phyloP scores from a whole-genome alignment of 1,139 yeast species.

The Entelexis sorbosivorans region DNA sequence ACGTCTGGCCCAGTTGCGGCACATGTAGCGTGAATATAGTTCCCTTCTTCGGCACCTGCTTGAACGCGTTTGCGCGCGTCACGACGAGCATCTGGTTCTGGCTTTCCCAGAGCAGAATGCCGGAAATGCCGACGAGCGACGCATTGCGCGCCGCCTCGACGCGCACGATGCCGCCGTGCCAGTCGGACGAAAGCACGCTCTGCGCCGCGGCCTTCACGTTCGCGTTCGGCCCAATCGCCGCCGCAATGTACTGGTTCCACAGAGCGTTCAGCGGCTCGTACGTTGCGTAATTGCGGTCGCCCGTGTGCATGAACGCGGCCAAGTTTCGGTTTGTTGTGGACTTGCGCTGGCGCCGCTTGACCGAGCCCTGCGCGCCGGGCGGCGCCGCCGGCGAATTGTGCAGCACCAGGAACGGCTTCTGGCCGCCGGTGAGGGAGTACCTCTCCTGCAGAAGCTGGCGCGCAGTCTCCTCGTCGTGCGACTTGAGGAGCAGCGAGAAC shows the following conservation, averaged over 20 bases:
- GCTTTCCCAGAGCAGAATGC: conserved; percentile 82
- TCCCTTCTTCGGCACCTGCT: conserved; percentile 50
- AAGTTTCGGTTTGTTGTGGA: neutral
- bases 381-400: conserved; percentile 11
- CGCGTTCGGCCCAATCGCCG: conserved; percentile 33
- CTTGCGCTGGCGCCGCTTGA: conserved; percentile 1
- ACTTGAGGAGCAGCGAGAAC: conserved; percentile 42
- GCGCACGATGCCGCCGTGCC: conserved; percentile 59
- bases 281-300: conserved; percentile 36
- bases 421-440: conserved; percentile 47
- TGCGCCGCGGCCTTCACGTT: conserved; percentile 22
- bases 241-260: conserved; percentile 54
- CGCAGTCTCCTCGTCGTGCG: conserved; percentile 36
- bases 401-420: conserved; percentile 46
- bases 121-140: conserved; percentile 52
- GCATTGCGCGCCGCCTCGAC: conserved; percentile 51
- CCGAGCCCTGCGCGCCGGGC: conserved; percentile 2
- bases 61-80: conserved; percentile 39
- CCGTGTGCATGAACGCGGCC: conserved; percentile 6
- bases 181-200: conserved; percentile 70
- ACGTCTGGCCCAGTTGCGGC: conserved; percentile 36
- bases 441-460: conserved; percentile 44
- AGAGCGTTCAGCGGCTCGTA: conserved; percentile 43
- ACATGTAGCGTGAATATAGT: conserved; percentile 35
- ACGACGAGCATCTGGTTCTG: conserved; percentile 63